Evolutionary conservation across 441 rosid species (phyloP).

Genomic region (Populus hybrid): DNA sequence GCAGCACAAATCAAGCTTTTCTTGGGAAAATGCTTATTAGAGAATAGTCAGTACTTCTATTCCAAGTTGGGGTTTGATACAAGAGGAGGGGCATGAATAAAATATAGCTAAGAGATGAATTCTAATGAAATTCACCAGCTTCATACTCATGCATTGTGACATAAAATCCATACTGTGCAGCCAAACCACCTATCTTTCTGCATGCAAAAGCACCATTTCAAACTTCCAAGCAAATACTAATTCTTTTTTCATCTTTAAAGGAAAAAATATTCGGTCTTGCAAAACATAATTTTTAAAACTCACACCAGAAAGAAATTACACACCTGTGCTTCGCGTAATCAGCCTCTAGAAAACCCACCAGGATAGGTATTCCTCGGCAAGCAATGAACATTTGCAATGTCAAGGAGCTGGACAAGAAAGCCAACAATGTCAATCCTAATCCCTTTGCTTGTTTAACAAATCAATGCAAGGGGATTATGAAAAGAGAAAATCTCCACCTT

Average conservation of each 20-base stretch:
- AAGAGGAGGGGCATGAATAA: neutral
- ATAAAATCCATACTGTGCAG: neutral
- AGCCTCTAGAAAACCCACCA: conserved; percentile 93
- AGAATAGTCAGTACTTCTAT: neutral
- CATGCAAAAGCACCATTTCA: neutral
- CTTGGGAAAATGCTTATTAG: neutral
- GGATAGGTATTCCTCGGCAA: conserved; percentile 88
- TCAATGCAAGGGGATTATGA: conserved; percentile 3
- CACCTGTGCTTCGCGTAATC: conserved; percentile 97
- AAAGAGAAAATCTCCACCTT: conserved; percentile 47
- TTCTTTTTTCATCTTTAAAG: neutral
- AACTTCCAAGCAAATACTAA: neutral
- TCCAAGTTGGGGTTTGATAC: neutral
- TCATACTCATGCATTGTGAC: neutral
- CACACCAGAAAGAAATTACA: conserved; percentile 3
- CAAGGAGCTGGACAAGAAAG: conserved; percentile 59
- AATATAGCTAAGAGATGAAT: neutral
- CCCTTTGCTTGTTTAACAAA: conserved; percentile 15
- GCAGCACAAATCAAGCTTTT: neutral
- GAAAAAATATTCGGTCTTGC: neutral
- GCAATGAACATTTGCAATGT: conserved; percentile 99
- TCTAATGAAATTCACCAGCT: neutral
- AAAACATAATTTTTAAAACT: neutral
- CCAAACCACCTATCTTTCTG: neutral
- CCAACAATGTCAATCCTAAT: conserved; percentile 27